Evolutionary conservation across 257 asterid genomes (phyloP), one percentile per base, ranked within the genome.

Genomic region (Gentiana macrophylla): DNA sequence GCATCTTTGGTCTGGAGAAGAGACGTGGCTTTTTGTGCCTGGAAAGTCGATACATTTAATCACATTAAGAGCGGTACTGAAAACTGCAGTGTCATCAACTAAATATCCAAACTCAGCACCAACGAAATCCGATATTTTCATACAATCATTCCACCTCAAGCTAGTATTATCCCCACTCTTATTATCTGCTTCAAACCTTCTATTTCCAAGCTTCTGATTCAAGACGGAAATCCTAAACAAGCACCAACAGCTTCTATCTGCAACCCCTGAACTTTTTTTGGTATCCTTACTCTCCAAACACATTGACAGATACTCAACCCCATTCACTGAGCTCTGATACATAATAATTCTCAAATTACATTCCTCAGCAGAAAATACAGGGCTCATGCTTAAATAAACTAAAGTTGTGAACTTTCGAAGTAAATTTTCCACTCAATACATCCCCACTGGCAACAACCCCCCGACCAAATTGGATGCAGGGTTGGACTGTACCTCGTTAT

Each of bases 261-360:
- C 24, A 24, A 24, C 24, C 74, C 74, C 70, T 50, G 72, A 50
- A 3, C 78, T 79, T 73, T 88, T 92, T 84, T 92, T 97, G 0
- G 97, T 92, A 68, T 92, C 99, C 79, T 88, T 92, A 70, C 99
- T 92, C 84, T 92, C 99, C 86, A 92, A 74, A 66, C 99, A 92
- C 97, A 92, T 81, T 36, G 99, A 92, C 84, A 92, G 63, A 74
- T 81, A 78, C 71, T 92, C 99, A 54, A 88, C 79, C 55, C 95
- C 89, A 68, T 79, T 89, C 62, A 92, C 97, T 4, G 84, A 80
- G 67, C 99, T 92, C 77, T 85, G 99, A 65, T 92, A 92, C 44
- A 92, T 94, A 67, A 95, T 92, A 59, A 92, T 88, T 53, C 99
- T 83, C 73, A 92, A 62, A 69, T 88, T 92, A 72, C 99, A 92